A percentile compares a stretch with the other conserved stretches of the same genome.
Conservation (phyloP, 2,329 filamentous ascomycete genomes). For the Cytospora paraplurivora region DNA sequence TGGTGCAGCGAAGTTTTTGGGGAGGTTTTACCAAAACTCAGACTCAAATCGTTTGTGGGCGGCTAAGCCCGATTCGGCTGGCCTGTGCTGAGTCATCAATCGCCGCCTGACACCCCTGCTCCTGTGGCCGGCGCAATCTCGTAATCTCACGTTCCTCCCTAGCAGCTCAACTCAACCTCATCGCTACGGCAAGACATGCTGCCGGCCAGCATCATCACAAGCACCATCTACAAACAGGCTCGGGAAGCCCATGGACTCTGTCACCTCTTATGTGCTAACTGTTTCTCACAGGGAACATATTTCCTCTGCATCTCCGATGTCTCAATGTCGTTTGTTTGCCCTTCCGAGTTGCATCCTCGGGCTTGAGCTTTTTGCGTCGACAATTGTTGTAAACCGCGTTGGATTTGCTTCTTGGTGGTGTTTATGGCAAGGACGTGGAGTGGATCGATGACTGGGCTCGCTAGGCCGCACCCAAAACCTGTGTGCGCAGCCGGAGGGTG, state of each 20-base stretch:
- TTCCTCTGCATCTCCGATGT: background rate
- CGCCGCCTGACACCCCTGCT: background rate
- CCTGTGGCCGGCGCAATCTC: background rate
- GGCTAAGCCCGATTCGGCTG: conserved; percentile 4
- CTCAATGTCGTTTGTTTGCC: background rate
- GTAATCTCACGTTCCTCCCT: background rate
- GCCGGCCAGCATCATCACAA: conserved; percentile 13
- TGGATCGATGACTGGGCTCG: conserved; percentile 22
- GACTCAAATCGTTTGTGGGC: conserved; percentile 15
- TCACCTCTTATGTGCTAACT: conserved; percentile 14
- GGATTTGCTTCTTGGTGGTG: conserved; percentile 16
- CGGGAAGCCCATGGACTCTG: background rate
- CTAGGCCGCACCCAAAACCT: conserved; percentile 8
- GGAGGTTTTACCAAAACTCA: conserved; percentile 8
- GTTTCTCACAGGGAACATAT: background rate
- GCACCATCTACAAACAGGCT: conserved; percentile 11
- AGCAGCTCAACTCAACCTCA: conserved; percentile 16
- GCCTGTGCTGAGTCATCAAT: background rate
- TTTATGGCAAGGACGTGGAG: conserved; percentile 20
- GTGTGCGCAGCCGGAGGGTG: conserved; percentile 23
- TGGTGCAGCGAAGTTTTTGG: conserved; percentile 13
- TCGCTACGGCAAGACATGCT: conserved; percentile 9
- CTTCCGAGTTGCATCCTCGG: conserved; percentile 12
- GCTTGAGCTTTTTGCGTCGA: conserved; percentile 7
- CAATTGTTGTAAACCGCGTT: conserved; percentile 3